Base-by-base conservation (phyloP, 2,329 filamentous ascomycete genomes). In the Cordyceps fumosorosea region DNA sequence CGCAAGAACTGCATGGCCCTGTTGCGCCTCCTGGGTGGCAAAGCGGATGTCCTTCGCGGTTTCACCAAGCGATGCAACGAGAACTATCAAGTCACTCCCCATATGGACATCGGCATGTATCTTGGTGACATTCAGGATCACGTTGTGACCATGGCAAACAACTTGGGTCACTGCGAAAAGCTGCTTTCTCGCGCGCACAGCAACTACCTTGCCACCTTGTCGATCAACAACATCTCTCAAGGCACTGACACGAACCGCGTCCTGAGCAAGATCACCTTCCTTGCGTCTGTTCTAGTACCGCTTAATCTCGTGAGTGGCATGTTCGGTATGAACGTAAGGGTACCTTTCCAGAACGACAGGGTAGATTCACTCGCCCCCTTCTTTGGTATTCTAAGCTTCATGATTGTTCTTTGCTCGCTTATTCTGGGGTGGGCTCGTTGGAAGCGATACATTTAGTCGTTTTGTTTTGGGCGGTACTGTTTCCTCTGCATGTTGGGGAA, bases 41-140 rank as follows among this genome's bases (percentile, higher is more conserved):
- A 99, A 76, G 95, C 95, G n/a, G 95, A 99, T 73, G 95, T 99
- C 63, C 91, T 99, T 69, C 92, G 91, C 68, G 93, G 93, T 34
- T 99, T 99, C 72, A 96, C 95, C 58, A 99, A 99, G 80, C 91
- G 96, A 57, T 99, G 95, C 84, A 99, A 98, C 73, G 93, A 97
- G 72, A 91, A 96, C 66, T 98, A 96, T 80, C 89, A 91, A 67
- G 90, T 98, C 58, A 96, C 95, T 1, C 95, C 95, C 7, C 90
- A 93, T 54, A 95, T 95, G 78, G 95, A 99, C 72, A 96, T 99
- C 67, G 95, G 93, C 24, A 85, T 99, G 70, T 99, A 99, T 72
- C 84, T 99, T 42, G 91, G 91, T 70, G 95, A 99, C 77, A 97
- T 99, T 66, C 95, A 99, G 76, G 95, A 99, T 77, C 95, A 99